Conservation (phyloP, 768 basidiomycete genomes). For the Serendipita sp. region DNA sequence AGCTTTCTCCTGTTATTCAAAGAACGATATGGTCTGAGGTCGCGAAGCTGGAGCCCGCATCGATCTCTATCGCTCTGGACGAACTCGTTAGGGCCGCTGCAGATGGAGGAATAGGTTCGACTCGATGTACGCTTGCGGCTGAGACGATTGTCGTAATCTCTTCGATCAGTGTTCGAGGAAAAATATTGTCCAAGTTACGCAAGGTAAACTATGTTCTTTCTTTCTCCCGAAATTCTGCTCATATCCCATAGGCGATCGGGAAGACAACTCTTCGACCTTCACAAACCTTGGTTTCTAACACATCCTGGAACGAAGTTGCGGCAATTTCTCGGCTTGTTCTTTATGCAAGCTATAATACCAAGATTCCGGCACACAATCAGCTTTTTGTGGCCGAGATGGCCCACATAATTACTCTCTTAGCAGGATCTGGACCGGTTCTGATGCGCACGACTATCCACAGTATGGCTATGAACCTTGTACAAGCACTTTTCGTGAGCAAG, state of each 20-base stretch:
- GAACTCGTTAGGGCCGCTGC: slow-evolving; percentile 67
- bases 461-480: slow-evolving; percentile 64
- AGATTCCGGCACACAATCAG: slow-evolving; percentile 47
- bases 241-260: slow-evolving; percentile 38
- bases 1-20: slow-evolving; percentile 55
- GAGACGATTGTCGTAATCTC: slow-evolving; percentile 58
- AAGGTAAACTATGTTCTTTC: slow-evolving; percentile 31
- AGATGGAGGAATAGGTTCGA: slow-evolving; percentile 66
- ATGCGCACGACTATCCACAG: slow-evolving; percentile 74
- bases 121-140: slow-evolving; percentile 57
- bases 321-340: slow-evolving; percentile 62
- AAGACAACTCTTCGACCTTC: slow-evolving; percentile 53
- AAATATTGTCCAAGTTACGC: slow-evolving; percentile 60
- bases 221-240: not conserved
- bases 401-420: slow-evolving; percentile 63
- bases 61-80: slow-evolving; percentile 54
- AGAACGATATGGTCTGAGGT: slow-evolving; percentile 65
- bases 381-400: slow-evolving; percentile 70
- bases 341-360: slow-evolving; percentile 50
- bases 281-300: slow-evolving; percentile 47
- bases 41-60: slow-evolving; percentile 44
- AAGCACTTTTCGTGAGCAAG: slow-evolving; percentile 48
- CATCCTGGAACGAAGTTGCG: slow-evolving; percentile 68
- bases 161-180: slow-evolving; percentile 62
- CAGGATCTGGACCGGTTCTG: slow-evolving; percentile 53